Evolutionary conservation across 129 eudicot species (phyloP).

Genomic region (Glebionis coronaria): DNA sequence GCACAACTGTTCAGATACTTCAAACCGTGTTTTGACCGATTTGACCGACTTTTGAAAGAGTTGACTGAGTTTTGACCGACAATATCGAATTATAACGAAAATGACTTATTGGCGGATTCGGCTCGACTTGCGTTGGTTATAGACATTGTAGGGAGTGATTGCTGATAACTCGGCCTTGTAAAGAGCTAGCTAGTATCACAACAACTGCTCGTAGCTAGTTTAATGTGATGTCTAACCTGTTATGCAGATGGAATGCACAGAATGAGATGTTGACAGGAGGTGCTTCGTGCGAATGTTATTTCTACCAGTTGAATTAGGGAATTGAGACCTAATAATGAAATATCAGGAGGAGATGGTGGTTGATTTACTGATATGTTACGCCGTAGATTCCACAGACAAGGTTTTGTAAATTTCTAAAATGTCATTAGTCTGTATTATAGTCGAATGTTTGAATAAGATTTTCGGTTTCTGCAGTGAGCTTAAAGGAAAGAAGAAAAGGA

Average conservation of each 20-base stretch:
- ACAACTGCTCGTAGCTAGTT: background rate
- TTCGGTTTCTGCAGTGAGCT: slow-evolving; percentile 51
- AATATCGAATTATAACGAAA: too few species aligned
- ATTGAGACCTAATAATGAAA: slow-evolving; percentile 36
- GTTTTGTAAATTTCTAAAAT: slow-evolving; percentile 23
- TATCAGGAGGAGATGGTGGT: slow-evolving; percentile 32
- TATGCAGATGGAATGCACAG: slow-evolving; percentile 53
- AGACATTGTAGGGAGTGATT: too few species aligned
- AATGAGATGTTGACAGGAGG: slow-evolving; percentile 60
- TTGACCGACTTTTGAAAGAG: too few species aligned
- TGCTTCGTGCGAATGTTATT: slow-evolving; percentile 87
- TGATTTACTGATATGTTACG: slow-evolving; percentile 64
- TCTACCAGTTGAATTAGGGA: slow-evolving; percentile 56
- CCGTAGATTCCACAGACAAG: slow-evolving; percentile 93
- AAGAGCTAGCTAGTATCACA: too few species aligned
- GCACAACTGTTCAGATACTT: too few species aligned
- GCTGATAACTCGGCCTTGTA: too few species aligned
- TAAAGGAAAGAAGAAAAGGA: slow-evolving; percentile 58
- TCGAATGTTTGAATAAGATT: slow-evolving; percentile 2
- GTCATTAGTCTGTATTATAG: background rate
- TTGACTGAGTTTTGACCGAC: too few species aligned
- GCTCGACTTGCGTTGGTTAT: too few species aligned
- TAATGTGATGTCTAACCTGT: slow-evolving; percentile 12
- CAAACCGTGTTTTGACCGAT: too few species aligned
- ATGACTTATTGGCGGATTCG: too few species aligned